Percentiles rank a stretch among this genome's conserved stretches.
Evolutionary conservation across 2,329 filamentous ascomycete genomes (phyloP).

Genomic region (Trichoderma gracile): DNA sequence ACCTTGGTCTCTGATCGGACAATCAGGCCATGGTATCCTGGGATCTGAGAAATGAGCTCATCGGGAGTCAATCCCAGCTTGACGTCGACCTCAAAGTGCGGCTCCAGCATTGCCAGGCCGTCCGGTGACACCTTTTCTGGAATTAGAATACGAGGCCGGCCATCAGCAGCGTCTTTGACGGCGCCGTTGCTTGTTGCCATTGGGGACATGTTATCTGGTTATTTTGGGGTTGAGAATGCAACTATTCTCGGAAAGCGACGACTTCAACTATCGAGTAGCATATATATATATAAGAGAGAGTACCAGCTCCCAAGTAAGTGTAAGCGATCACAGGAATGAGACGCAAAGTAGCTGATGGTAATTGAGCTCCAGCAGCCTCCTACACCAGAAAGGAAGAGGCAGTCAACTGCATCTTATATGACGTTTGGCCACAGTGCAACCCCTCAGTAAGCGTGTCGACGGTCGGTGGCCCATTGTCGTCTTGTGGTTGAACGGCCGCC

Average conservation of each 20-base stretch:
- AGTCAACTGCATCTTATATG: neutral
- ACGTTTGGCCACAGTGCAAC: constrained; percentile 10
- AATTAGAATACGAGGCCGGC: constrained; percentile 60
- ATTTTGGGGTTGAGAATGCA: neutral
- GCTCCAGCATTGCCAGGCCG: constrained; percentile 67
- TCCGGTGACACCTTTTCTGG: constrained; percentile 81
- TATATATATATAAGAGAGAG: neutral
- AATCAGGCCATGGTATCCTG: constrained; percentile 72
- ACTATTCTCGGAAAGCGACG: neutral
- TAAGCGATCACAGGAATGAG: neutral
- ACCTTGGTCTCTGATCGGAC: constrained; percentile 82
- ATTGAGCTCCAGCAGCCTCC: neutral
- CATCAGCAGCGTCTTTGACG: constrained; percentile 15
- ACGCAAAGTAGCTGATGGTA: neutral
- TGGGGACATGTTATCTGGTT: constrained; percentile 33
- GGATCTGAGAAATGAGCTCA: constrained; percentile 67
- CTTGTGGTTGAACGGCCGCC: neutral
- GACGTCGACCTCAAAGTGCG: constrained; percentile 69
- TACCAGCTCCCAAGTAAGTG: neutral
- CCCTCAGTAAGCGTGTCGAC: constrained; percentile 19
- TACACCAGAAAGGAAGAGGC: neutral
- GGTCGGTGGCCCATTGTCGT: neutral
- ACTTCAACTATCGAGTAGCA: neutral
- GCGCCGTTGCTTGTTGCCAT: constrained; percentile 31
- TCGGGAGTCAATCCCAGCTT: constrained; percentile 61